Evolutionary conservation across 2,329 filamentous ascomycete species (phyloP), one percentile per base, ranked within the genome.

Genomic region (Colletotrichum noveboracense): DNA sequence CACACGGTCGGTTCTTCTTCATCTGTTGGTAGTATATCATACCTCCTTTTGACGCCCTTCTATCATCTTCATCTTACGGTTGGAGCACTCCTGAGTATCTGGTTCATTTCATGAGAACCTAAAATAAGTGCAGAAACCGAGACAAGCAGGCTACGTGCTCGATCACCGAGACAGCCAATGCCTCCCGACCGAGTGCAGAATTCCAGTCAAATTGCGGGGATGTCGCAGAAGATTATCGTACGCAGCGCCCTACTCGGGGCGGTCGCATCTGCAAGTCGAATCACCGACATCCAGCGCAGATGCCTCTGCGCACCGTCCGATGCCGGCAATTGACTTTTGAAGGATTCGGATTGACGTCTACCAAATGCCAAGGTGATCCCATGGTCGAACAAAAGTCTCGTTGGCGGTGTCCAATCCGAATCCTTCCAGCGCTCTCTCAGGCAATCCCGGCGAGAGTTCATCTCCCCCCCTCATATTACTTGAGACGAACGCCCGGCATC

Each of bases 401-500:
- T 58, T 58, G 14, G 26, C 26, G 55, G 26, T 58, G 55, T 58
- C 43, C 43, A 52, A 52, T 52, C 43, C 43, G 18, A 61, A 62
- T 62, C 28, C 28, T 14, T 62, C 30, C 58, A 62, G 58, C 21
- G 32, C 30, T 36, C 58, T 13, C 58, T 34, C n/a, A 34, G 32
- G n/a, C 4, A 61, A 34, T 34, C 24, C 21, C 36, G 6, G 16
- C 4, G 16, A 9, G 8, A 34, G 26, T 26, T 26, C 18, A 26
- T 48, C 26, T 72, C n/a, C 32, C 38, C 32, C 21, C 30, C 28
- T 34, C 8, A 4, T 7, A 4, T 26, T 28, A 36, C n/a, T 36
- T 62, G 70, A 65, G 68, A 75, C 36, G 72, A 75, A 75, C 61
- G 36, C 36, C 65, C 18, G 34, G 65, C 55, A 72, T 26, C 71